Evolutionary conservation across 2,329 filamentous ascomycete species (phyloP).

Genomic region (Raffaelea ambrosiae): DNA sequence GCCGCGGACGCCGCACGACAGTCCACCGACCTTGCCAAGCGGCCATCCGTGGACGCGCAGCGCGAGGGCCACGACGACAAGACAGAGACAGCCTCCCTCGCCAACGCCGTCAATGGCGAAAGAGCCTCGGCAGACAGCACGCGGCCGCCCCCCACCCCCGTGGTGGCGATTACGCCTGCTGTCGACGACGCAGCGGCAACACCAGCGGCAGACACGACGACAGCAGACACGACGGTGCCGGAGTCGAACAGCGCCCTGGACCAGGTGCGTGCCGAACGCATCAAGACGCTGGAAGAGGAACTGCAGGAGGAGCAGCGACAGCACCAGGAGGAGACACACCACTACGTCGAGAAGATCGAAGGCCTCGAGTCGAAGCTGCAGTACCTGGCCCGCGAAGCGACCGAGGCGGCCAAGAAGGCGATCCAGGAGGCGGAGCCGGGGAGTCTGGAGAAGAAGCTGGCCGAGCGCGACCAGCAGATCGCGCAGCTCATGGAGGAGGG

Average conservation of each 20-base stretch:
- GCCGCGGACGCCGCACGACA: not conserved
- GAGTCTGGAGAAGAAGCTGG: conserved; percentile 67
- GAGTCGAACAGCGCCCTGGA: conserved; percentile 9
- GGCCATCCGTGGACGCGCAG: not conserved
- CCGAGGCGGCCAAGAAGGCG: conserved; percentile 64
- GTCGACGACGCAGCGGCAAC: not conserved
- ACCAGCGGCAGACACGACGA: not conserved
- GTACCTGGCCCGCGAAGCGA: conserved; percentile 73
- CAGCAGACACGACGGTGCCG: conserved; percentile 1
- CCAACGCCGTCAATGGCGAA: too few species aligned
- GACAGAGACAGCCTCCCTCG: not conserved
- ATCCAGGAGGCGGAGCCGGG: conserved; percentile 54
- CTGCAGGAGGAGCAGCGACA: conserved; percentile 35
- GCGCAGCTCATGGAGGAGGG: conserved; percentile 88
- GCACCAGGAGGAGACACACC: conserved; percentile 74
- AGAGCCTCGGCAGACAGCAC: not conserved
- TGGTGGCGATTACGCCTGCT: not conserved
- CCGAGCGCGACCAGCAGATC: conserved; percentile 86
- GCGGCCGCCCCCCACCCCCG: not conserved
- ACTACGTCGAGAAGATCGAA: conserved; percentile 83
- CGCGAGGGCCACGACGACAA: not conserved
- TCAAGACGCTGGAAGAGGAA: conserved; percentile 27
- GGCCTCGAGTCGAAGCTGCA: conserved; percentile 84
- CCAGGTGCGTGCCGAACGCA: conserved; percentile 29
- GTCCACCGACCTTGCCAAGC: conserved; percentile 12